A percentile compares a stretch with the other conserved stretches of the same genome.
These are phyloP conservation scores for Coniochaeta prunicola DNA, from an alignment of 2,329 filamentous ascomycete genomes.

Conservation along the genomic window DNA sequence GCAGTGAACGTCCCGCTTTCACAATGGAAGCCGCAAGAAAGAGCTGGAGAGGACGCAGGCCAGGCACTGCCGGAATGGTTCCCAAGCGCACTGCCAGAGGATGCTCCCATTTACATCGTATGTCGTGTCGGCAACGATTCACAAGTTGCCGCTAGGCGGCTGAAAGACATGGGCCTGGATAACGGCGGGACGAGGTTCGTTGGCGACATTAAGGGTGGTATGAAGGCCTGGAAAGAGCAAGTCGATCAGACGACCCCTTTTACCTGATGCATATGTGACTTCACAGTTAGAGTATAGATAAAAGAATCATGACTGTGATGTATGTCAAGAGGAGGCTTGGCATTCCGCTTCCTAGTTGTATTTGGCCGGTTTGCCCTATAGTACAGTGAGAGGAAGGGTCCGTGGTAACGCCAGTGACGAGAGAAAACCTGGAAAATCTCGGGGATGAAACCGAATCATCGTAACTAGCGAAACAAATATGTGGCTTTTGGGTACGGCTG, in stretches of 20 bases:
- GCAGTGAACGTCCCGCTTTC: conserved; percentile 71
- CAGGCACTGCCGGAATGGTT: conserved; percentile 14
- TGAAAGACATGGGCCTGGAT: conserved; percentile 55
- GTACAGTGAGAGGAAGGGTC: conserved; percentile 2
- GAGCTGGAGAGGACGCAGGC: not conserved
- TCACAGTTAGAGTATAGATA: not conserved
- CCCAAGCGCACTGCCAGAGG: conserved; percentile 23
- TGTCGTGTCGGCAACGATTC: conserved; percentile 76
- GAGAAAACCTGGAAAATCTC: not conserved
- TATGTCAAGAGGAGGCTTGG: conserved; percentile 4
- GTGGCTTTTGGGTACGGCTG: not conserved
- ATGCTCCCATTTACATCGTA: conserved; percentile 60
- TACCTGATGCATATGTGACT: conserved; percentile 14
- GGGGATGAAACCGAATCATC: not conserved
- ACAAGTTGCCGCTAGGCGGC: conserved; percentile 57
- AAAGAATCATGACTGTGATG: not conserved
- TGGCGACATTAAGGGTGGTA: conserved; percentile 64
- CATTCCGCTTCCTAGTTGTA: not conserved
- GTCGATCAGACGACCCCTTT: conserved; percentile 55
- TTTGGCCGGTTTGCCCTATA: not conserved
- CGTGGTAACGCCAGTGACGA: not conserved
- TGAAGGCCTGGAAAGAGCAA: conserved; percentile 63
- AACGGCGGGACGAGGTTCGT: conserved; percentile 49
- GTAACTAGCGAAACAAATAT: not conserved
- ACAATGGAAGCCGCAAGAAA: conserved; percentile 22